A percentile compares a stretch with the other conserved stretches of the same genome.
These are phyloP conservation scores for Blastocystis sp. DNA, from an alignment of 352 stramenopile genomes.

Conservation along the genomic window DNA sequence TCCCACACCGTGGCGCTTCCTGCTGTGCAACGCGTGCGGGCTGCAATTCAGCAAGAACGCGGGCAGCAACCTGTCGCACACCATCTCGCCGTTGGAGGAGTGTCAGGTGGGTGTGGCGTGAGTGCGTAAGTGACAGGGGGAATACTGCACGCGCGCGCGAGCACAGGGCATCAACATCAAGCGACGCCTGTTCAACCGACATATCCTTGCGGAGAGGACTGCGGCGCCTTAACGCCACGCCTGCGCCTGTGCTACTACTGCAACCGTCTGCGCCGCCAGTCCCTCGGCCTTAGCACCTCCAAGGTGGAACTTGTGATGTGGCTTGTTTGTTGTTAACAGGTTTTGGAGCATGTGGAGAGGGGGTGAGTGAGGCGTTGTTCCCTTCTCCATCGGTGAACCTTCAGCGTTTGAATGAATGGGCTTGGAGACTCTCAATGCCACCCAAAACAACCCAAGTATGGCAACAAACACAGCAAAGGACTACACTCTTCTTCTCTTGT, in stretches of 20 bases:
- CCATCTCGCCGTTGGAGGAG: conserved; percentile 52
- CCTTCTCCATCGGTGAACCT: conserved; percentile 31
- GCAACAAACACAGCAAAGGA: conserved; percentile 8
- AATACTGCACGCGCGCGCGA: conserved; percentile 47
- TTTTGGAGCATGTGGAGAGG: not conserved
- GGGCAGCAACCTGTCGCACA: conserved; percentile 1
- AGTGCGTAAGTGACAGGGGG: not conserved
- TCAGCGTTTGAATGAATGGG: too few species aligned
- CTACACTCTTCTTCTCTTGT: conserved; percentile 72
- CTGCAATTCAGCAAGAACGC: conserved; percentile 45
- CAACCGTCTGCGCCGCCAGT: conserved; percentile 34
- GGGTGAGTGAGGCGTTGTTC: not conserved
- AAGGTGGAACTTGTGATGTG: not conserved
- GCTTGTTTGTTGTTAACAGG: not conserved
- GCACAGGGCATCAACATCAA: conserved; percentile 42
- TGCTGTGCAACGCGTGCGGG: conserved; percentile 56
- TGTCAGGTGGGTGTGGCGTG: conserved; percentile 28
- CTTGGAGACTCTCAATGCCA: not conserved
- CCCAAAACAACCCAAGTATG: not conserved
- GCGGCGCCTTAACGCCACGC: conserved; percentile 12
- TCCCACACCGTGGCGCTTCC: conserved; percentile 47
- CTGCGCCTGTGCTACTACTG: conserved; percentile 63
- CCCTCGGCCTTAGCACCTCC: not conserved
- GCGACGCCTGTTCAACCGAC: conserved; percentile 44
- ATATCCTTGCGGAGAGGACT: conserved; percentile 21